Evolutionary conservation across 768 basidiomycete genomes (phyloP), one percentile per base, ranked within the genome.

Genomic region (Suillus plorans): DNA sequence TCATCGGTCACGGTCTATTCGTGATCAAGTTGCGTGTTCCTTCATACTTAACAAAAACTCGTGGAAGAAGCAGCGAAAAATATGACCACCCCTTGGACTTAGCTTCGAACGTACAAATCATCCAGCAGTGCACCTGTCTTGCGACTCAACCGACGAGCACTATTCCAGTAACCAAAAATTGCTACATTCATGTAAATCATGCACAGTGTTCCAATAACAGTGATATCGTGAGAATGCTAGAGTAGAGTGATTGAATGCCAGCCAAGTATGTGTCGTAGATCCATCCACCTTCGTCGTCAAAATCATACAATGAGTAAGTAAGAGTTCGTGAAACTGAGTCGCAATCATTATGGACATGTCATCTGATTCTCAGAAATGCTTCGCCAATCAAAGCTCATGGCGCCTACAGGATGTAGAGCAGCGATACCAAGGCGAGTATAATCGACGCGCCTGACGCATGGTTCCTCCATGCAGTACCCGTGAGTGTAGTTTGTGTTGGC

Each of bases 401-500:
- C 71, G 63, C 71, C 69, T 67, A 72, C 31, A 77, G 62, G 20
- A 52, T 53, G 25, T 69, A 66, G 65, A 64, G 66, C 58, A 69
- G 14, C 44, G 68, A 58, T 45, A 64, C 44, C 53, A 76, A 62
- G 10, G 67, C 63, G 47, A 70, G 55, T 8, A 68, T 9, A 28
- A 77, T 39, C 37, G 64, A 70, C 8, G 63, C 63, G 31, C 66
- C 47, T 18, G 76, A 65, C 6, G 36, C 55, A 39, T 67, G 69
- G 20, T 70, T 74, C 63, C 53, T 57, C 76, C 71, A 70, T 45
- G 76, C 76, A 13, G 73, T 67, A 8, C 36, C 58, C 2, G 58
- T 59, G 37, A 39, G 37, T 10, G 56, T 71, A 5, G 73, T 69
- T 44, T 67, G 64, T 13, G 69, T 37, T 37, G 74, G 41, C 14